Evolutionary conservation across 345 rosid species (phyloP).

Genomic region (Combretum micranthum): DNA sequence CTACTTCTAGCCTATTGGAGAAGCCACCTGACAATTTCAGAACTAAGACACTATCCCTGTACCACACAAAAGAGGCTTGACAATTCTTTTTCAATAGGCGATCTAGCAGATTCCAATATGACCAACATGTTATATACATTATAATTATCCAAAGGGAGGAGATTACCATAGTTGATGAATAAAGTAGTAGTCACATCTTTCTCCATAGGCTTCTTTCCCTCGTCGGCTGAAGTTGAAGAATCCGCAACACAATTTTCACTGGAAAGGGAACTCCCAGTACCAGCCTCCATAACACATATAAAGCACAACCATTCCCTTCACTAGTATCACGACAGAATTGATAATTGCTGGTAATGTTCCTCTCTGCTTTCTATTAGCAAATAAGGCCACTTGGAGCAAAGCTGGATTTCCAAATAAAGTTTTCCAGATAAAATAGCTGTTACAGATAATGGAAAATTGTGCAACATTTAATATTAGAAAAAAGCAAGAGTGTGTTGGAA

Average conservation of each 20-base stretch:
- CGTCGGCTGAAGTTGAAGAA: slow-evolving; percentile 21
- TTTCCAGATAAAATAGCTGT: slow-evolving; percentile 15
- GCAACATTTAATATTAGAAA: no score
- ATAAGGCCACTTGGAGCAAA: slow-evolving; percentile 10
- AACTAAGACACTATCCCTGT: no score
- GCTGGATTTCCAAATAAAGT: slow-evolving; percentile 7
- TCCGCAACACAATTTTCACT: slow-evolving; percentile 27
- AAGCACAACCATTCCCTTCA: slow-evolving; percentile 30
- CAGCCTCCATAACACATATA: slow-evolving; percentile 22
- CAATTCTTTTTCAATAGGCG: background rate
- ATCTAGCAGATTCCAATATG: background rate
- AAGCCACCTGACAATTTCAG: no score
- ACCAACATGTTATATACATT: background rate
- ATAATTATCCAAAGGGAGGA: background rate
- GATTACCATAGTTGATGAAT: slow-evolving; percentile 47
- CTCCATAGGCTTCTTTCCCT: slow-evolving; percentile 21
- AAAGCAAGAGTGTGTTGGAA: no score
- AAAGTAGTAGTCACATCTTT: slow-evolving; percentile 22
- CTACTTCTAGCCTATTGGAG: no score
- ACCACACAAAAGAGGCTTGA: no score
- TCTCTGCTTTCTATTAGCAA: slow-evolving; percentile 8
- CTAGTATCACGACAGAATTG: slow-evolving; percentile 7
- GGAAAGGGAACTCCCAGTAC: slow-evolving; percentile 24
- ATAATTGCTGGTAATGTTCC: slow-evolving; percentile 6
- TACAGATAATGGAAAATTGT: background rate